Base-by-base conservation (phyloP, 1,284 basidiomycete genomes). In the Cryptococcus sp. region DNA sequence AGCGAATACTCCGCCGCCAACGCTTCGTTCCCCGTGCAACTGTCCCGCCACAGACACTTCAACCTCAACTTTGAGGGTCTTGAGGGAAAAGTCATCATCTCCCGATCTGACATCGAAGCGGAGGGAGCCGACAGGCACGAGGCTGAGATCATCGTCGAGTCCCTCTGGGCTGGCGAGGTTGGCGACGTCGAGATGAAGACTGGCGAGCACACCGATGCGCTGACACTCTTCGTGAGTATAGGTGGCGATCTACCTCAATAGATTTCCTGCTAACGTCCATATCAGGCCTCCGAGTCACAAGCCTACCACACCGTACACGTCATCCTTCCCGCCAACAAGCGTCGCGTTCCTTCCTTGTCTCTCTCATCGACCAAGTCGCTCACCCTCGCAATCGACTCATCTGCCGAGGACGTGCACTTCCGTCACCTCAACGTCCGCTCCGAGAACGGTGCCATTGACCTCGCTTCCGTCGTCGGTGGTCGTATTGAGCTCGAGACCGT, bases 61-160 rank as follows among this genome's bases (percentile, higher is more conserved):
- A 55, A 64, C 30, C 48, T 70, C 52, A 46, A 55, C 43, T 52
- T 63, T 41, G 40, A 54, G 17, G 55, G 47, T 25, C 42, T 46
- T 13, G 54, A 56, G 22, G 64, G 59, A 13, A 57, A 58, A 17
- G 57, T 71, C 23, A 46, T 68, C 45, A 54, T 70, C 5, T 65
- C 67, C 3, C 63, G 63, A 35, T 50, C 54, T 17, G 64, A 59
- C 2, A 50, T 51, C 42, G 39, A 57, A 0, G 49, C 25, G 7
- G 50, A 56, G 30, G 30, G n/a, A n/a, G 45, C 27, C 6, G 42
- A 35, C 40, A 25, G 45, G 46, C 27, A 38, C 35, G 27, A 46
- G 10, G 43, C 60, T 16, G 46, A 58, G 40, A 19, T 71, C 48
- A 47, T 64, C 45, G 61, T 71, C 53, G 65, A 71, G 58, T 64